Evolutionary conservation across 2,329 filamentous ascomycete genomes (phyloP), one percentile per base, ranked within the genome.

Genomic region (Aspergillus costaricaensis): DNA sequence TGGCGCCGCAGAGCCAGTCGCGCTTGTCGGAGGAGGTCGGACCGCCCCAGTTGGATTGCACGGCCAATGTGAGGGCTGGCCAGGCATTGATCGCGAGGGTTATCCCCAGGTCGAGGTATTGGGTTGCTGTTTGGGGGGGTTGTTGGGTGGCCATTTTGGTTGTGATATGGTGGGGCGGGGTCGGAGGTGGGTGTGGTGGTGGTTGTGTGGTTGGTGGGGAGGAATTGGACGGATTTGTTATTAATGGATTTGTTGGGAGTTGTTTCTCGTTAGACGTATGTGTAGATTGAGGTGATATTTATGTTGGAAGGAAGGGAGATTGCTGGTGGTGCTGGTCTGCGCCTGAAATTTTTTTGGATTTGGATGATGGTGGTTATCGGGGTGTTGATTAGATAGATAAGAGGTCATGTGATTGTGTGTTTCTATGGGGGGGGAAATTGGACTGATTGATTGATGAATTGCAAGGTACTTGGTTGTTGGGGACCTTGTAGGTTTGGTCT

Each of bases 1-100:
- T 83, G 47, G 90, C 91, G 65, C 92, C 93, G 55, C 91, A 94
- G 71, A 99, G 91, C 94, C 93, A 98, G 83, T 96, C 94, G 71
- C 94, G 90, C 81, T 98, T 98, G 77, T 96, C 92, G 62, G 83
- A 77, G 21, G 88, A 89, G 72, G 92, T 88, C 43, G 91, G 87
- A 2, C 94, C 95, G 70, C 94, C 95, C 90, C 93, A 96, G 78
- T 87, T 83, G 76, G 91, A 92, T 74, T 91, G 86, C 48, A 97
- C 91, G 50, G 95, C 92, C 72, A 96, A 87, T 52, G 89, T 90
- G 57, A 99, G 88, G 32, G 91, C 89, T 7, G 90, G 88, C 95
- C 95, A 99, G 72, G 91, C 86, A 80, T 93, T 88, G 66, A 99
- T 86, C 47, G 89, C 81, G 74, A 95, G 89, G 74, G 91, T 92